Percentiles rank a stretch among this genome's conserved stretches.
phyloP scores from a whole-genome alignment of 1,139 yeast genomes.

The Suzukiozyma palmioleophila region DNA sequence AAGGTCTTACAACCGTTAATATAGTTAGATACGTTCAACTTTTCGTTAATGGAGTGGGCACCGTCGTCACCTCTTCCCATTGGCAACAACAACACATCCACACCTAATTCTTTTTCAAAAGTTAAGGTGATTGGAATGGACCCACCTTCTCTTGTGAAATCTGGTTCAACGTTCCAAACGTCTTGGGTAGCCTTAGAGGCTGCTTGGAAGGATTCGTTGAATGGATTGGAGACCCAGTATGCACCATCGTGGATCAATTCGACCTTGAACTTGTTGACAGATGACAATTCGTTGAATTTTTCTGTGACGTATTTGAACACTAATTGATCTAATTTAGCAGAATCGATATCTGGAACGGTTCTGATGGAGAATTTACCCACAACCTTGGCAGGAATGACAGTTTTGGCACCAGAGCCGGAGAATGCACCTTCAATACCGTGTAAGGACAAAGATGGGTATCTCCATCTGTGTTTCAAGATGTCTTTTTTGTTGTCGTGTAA shows the following conservation, averaged over 20 bases:
- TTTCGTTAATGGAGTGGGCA: slow-evolving; percentile 97
- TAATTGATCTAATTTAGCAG: slow-evolving; percentile 69
- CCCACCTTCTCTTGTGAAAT: slow-evolving; percentile 97
- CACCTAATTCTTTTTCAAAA: slow-evolving; percentile 80
- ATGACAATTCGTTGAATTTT: slow-evolving; percentile 60
- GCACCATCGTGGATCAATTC: slow-evolving; percentile 90
- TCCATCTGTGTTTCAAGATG: slow-evolving; percentile 96
- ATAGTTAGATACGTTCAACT: slow-evolving; percentile 82
- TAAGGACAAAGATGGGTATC: slow-evolving; percentile 90
- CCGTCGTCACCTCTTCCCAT: slow-evolving; percentile 99
- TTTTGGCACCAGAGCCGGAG: slow-evolving; percentile 91
- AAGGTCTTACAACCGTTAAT: slow-evolving; percentile 91
- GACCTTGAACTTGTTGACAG: slow-evolving; percentile 70
- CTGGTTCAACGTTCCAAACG: slow-evolving; percentile 94
- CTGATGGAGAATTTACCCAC: slow-evolving; percentile 93
- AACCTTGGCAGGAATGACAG: slow-evolving; percentile 95
- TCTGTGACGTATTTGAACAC: slow-evolving; percentile 69
- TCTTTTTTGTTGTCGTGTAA: slow-evolving; percentile 74
- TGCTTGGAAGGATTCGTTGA: slow-evolving; percentile 88
- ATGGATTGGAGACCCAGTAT: slow-evolving; percentile 95
- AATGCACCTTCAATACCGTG: slow-evolving; percentile 99
- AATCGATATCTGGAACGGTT: slow-evolving; percentile 92
- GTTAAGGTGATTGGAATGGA: slow-evolving; percentile 94
- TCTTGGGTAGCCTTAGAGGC: slow-evolving; percentile 91
- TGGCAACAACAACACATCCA: slow-evolving; percentile 84